These are phyloP conservation scores for Chiua virens DNA, from an alignment of 768 basidiomycete species.

Conservation along the genomic window DNA sequence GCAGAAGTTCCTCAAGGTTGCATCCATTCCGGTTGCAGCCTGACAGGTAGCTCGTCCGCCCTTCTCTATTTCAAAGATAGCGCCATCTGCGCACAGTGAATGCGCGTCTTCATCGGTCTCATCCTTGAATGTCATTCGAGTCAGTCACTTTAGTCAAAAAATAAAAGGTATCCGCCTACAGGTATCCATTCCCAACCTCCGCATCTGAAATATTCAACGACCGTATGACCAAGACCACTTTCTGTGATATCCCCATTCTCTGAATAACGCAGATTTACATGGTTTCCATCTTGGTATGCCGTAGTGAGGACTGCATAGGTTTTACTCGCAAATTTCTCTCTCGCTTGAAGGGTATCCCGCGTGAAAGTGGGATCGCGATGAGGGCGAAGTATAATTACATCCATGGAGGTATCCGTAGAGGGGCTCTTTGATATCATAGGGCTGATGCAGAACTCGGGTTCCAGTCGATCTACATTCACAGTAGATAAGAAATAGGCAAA, in stretches of 20 bases:
- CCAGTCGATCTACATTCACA: constrained; percentile 82
- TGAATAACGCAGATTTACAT: constrained; percentile 61
- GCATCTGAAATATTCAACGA: constrained; percentile 79
- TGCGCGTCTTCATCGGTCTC: constrained; percentile 60
- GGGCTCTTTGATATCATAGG: constrained; percentile 56
- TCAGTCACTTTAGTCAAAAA: neutral
- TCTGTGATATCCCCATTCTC: constrained; percentile 40
- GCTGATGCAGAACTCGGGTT: constrained; percentile 75
- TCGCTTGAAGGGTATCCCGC: constrained; percentile 42
- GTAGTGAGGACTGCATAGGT: constrained; percentile 51
- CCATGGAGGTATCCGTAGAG: constrained; percentile 51
- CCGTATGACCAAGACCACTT: constrained; percentile 47
- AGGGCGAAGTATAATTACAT: constrained; percentile 78
- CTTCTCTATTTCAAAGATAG: constrained; percentile 58
- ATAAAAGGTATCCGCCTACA: constrained; percentile 42
- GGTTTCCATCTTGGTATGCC: constrained; percentile 81
- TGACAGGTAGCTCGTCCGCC: constrained; percentile 59
- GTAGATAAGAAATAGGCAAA: constrained; percentile 86
- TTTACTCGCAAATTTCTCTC: constrained; percentile 53
- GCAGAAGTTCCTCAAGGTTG: constrained; percentile 36
- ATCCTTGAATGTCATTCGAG: constrained; percentile 42
- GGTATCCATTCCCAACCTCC: constrained; percentile 88
- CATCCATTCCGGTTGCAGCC: constrained; percentile 36
- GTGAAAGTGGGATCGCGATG: constrained; percentile 50
- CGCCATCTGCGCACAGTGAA: constrained; percentile 79